Base-by-base conservation (phyloP, 2,329 filamentous ascomycete species). In the Neonectria magnoliae region DNA sequence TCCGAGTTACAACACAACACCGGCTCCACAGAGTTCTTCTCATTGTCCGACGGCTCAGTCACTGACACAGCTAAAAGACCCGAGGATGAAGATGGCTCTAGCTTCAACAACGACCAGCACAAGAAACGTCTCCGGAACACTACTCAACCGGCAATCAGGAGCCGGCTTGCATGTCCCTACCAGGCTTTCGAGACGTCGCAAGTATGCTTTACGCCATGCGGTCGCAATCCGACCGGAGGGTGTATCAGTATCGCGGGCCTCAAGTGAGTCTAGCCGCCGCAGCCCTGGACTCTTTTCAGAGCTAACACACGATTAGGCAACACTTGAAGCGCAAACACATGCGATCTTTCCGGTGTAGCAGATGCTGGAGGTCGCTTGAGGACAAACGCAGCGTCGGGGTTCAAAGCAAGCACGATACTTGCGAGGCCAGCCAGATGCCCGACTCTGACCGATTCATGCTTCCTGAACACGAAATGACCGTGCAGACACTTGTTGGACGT, bases 341-440 rank as follows among this genome's bases (percentile, higher is more conserved):
- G 42, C 50, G 5, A 13, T 42, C 51, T 3, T 61, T 48, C 22
- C 41, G 58, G 11, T 61, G 58, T 11, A 54, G 20, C 10, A 20
- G 20, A 2, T 61, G 58, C 42, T 61, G 58, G 58, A 61, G 44
- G 31, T 55, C 58, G 18, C 50, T 55, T 25, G 58, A 61, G 11
- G 41, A 22, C 4, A 55, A 16, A 33, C 11, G 5, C 20, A 50
- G 11, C 22, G 31, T 54, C 25, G 25, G 8, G 2, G 36, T 14
- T 56, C 53, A 56, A 16, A 5, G 20, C 5, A 47, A 48, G 6
- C 20, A 55, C 27, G 42, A 41, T 9, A 14, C 42, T 11, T 60
- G 58, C 22, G 50, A 50, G 13, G n/a, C 41, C 20, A 41, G 22
- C 16, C 42, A 41, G n/a, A 60, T 60, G 41, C 42, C 42, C 9